These are phyloP conservation scores for Patellifolia procumbens DNA, from an alignment of 179 eudicot species.

Conservation along the genomic window DNA sequence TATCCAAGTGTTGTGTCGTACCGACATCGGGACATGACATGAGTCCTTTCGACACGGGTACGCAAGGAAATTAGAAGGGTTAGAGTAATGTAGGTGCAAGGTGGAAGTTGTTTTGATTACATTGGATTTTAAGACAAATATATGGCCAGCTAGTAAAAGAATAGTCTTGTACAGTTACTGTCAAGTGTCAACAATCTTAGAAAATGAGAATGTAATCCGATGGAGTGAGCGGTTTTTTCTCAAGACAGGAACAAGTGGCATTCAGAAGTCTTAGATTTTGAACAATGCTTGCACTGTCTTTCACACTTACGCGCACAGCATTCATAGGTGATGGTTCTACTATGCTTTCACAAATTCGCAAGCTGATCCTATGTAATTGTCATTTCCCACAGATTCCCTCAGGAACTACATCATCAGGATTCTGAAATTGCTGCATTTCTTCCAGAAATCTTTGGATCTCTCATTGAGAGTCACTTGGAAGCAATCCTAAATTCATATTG, in stretches of 20 bases:
- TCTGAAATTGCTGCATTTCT: too few relatives aligned
- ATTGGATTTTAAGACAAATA: not conserved
- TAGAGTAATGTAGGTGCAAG: too few relatives aligned
- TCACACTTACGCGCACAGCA: not conserved
- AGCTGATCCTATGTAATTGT: too few relatives aligned
- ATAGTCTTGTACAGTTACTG: not conserved
- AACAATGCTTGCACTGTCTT: not conserved
- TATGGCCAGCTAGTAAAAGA: not conserved
- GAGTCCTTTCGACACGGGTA: too few relatives aligned
- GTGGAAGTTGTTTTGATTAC: not conserved
- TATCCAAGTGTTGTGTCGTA: too few relatives aligned
- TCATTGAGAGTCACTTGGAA: not conserved
- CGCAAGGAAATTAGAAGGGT: too few relatives aligned
- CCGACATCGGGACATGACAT: too few relatives aligned
- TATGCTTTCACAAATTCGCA: not conserved
- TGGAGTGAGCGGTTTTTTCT: too few relatives aligned
- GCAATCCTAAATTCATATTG: not conserved
- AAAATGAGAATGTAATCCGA: not conserved
- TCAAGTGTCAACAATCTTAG: too few relatives aligned
- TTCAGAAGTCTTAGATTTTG: not conserved
- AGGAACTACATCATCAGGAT: not conserved
- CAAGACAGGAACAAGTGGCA: not conserved
- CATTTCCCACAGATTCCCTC: too few relatives aligned
- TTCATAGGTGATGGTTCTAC: not conserved
- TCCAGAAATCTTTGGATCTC: too few relatives aligned